phyloP scores from a whole-genome alignment of 805 yeast genomes.

The Kluyveromyces wickerhamii region DNA sequence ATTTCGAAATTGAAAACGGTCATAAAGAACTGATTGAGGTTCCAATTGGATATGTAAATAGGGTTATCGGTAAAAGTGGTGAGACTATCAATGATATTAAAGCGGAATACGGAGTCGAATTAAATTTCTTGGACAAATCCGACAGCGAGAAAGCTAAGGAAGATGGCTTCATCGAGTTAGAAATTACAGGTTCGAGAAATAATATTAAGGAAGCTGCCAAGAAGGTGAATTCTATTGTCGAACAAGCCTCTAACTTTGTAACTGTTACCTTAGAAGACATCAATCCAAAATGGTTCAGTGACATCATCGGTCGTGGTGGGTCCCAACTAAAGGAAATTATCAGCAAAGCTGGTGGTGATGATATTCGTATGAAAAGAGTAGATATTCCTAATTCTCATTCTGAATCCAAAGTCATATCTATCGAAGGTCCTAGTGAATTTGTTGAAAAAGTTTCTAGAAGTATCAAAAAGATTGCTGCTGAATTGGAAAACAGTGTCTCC shows the following conservation, averaged over 20 bases:
- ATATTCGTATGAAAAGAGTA: conserved; percentile 32
- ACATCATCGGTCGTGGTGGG: conserved; percentile 74
- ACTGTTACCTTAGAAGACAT: conserved; percentile 50
- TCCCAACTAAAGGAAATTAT: conserved; percentile 66
- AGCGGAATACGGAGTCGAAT: conserved; percentile 49
- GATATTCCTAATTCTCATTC: conserved; percentile 62
- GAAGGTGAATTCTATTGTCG: conserved; percentile 53
- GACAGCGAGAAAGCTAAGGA: conserved; percentile 38
- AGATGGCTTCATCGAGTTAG: conserved; percentile 50
- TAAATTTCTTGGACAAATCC: conserved; percentile 34
- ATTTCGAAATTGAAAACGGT: conserved; percentile 84
- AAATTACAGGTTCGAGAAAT: conserved; percentile 67
- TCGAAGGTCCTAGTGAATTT: conserved; percentile 66
- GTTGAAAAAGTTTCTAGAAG: conserved; percentile 61
- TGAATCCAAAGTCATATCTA: conserved; percentile 47
- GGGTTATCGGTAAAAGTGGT: conserved; percentile 86
- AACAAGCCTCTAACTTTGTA: conserved; percentile 54
- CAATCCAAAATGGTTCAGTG: conserved; percentile 65
- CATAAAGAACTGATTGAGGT: conserved; percentile 54
- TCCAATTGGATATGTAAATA: conserved; percentile 67
- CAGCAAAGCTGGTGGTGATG: conserved; percentile 63
- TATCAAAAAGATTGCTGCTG: conserved; percentile 54
- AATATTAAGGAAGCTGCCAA: conserved; percentile 66
- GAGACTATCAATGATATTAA: conserved; percentile 74
- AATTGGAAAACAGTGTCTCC: conserved; percentile 50